Percentiles rank a stretch among this genome's conserved stretches.
phyloP scores from a whole-genome alignment of 352 stramenopile genomes.

The Phytophthora quininea region DNA sequence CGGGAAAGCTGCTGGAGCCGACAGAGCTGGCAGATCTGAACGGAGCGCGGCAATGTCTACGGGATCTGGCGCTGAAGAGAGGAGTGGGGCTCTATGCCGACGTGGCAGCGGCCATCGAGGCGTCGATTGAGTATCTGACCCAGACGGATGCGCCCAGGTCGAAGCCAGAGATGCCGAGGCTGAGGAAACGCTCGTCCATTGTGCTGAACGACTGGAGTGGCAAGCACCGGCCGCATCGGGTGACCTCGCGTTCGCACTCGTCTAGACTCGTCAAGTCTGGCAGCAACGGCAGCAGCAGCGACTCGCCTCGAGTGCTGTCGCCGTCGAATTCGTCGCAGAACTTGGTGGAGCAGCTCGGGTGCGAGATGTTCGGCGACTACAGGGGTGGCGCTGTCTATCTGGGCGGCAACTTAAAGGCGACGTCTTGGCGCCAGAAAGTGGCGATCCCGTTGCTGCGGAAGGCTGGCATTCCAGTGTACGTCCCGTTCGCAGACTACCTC shows the following conservation, averaged over 20 bases:
- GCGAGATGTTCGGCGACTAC: constrained; percentile 51
- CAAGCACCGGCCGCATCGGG: constrained; percentile 51
- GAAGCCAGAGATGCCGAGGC: constrained; percentile 46
- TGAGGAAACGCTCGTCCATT: constrained; percentile 82
- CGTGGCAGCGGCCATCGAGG: constrained; percentile 49
- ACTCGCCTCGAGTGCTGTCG: constrained; percentile 14
- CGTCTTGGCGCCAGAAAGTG: constrained; percentile 76
- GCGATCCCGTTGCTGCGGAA: constrained; percentile 75
- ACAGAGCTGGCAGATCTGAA: constrained; percentile 85
- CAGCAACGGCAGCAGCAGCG: constrained; percentile 42
- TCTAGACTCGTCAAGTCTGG: constrained; percentile 51
- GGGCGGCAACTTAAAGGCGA: constrained; percentile 73
- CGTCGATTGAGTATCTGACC: constrained; percentile 55
- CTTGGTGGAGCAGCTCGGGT: constrained; percentile 48
- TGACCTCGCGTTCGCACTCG: constrained; percentile 70
- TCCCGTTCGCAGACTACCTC: constrained; percentile 76
- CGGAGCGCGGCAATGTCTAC: constrained; percentile 77
- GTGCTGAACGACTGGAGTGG: constrained; percentile 72
- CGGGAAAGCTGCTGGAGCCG: constrained; percentile 52
- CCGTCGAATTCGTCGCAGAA: constrained; percentile 1
- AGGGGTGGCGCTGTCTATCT: constrained; percentile 71
- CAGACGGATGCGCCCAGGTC: constrained; percentile 55
- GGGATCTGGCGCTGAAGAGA: constrained; percentile 59
- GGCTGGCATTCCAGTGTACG: constrained; percentile 77
- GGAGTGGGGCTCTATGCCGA: constrained; percentile 60